These are phyloP conservation scores for Suillus decipiens DNA, from an alignment of 768 basidiomycete species.

Conservation along the genomic window DNA sequence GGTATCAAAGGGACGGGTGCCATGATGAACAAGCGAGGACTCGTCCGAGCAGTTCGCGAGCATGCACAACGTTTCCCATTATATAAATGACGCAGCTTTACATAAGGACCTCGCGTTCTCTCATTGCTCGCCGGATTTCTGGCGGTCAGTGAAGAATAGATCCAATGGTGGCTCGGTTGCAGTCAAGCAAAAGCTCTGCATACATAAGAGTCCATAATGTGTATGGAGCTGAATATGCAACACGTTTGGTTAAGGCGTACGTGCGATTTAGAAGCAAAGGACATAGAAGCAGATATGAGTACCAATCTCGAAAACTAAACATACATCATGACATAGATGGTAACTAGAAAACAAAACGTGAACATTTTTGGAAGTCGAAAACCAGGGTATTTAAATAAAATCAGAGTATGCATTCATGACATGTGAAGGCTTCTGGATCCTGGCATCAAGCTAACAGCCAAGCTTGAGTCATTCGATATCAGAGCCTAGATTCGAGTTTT, in stretches of 20 bases:
- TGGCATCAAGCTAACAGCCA: no score
- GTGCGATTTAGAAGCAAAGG: not conserved
- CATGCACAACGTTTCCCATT: not conserved
- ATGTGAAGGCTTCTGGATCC: not conserved
- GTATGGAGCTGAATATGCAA: not conserved
- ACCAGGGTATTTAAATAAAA: not conserved
- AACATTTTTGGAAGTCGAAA: not conserved
- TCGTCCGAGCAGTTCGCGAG: not conserved
- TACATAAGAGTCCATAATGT: not conserved
- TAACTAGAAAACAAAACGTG: not conserved
- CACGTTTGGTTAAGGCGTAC: not conserved
- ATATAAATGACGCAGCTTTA: no score
- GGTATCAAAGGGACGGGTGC: constrained; percentile 40
- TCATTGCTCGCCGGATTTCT: not conserved
- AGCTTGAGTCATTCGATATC: not conserved
- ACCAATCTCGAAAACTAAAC: not conserved
- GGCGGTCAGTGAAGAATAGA: not conserved
- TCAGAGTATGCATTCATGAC: not conserved
- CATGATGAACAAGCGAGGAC: not conserved
- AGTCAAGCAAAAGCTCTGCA: not conserved
- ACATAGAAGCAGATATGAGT: not conserved
- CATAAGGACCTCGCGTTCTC: not conserved
- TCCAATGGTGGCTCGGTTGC: not conserved
- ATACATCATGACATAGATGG: not conserved
- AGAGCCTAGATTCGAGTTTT: not conserved